Base-by-base conservation (phyloP, 805 yeast genomes). In the Candida ulmi region DNA sequence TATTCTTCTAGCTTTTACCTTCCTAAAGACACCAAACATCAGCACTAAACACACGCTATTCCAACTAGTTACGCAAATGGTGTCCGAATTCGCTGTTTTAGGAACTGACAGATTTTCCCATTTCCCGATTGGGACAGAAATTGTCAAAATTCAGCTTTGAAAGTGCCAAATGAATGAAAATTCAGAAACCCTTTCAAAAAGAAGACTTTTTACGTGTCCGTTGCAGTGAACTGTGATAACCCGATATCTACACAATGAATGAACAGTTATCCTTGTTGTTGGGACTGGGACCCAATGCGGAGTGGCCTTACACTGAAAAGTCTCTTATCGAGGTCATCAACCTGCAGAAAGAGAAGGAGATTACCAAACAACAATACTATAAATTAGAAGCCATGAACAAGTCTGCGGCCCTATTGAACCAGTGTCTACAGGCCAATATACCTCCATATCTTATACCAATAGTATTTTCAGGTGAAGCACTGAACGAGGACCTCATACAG, bases 311-410 rank as follows among this genome's bases (percentile, higher is more conserved):
- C 36, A 41, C 52, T 0, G 60, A 55, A 32, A 37, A 43, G 32
- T 41, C 57, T 1, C 40, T 55, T 2, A 27, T 52, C 5, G 55
- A 54, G 27, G 35, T 55, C 8, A 51, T 55, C 7, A 41, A 45
- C 7, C 40, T 54, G 1, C 58, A 55, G 33, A 36, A 43, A 3
- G 88, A 87, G 55, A 91, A 83, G 54, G 96, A 90, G 57, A 69
- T 73, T 33, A 83, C 96, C 2, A 83, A 82, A 47, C 96, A 88
- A 57, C 93, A 83, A 48, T 80, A 69, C 49, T 82, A 83, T 56
- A 73, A 71, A 39, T 63, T 81, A 17, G 95, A 88, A 54, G 63
- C 72, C 30, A 67, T 82, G 19, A 71, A 72, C 31, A 71, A 74
- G 40, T 72, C 83, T 17, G 61, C 83, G 25, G 80, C 81, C 38